Conservation (phyloP, 495 filamentous ascomycete genomes). For the Penicillium riverlandense region DNA sequence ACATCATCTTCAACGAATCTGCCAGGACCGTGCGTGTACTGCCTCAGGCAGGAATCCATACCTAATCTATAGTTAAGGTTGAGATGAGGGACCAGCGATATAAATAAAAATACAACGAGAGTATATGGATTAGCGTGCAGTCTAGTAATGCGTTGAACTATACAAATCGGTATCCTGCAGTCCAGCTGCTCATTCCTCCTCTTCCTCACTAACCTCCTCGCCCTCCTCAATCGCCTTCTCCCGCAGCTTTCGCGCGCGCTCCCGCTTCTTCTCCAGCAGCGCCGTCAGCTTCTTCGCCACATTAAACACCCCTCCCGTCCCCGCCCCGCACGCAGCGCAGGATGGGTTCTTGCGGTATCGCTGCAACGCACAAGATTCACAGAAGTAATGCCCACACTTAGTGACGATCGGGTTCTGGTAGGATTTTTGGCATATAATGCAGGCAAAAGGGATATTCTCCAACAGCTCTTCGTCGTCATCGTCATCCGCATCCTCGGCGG, state of each 20-base stretch:
- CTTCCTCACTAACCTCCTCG: constrained; percentile 61
- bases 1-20: too few species aligned
- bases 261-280: constrained; percentile 76
- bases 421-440: constrained; percentile 76
- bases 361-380: constrained; percentile 77
- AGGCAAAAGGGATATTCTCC: constrained; percentile 91
- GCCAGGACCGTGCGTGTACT: too few species aligned
- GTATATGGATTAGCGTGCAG: constrained; percentile 4
- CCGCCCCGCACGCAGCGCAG: constrained; percentile 78
- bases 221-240: constrained; percentile 66
- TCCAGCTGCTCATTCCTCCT: constrained; percentile 27
- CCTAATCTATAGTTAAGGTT: too few species aligned
- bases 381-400: constrained; percentile 93
- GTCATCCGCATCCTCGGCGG: constrained; percentile 41
- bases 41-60: too few species aligned
- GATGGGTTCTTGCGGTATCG: constrained; percentile 74
- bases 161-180: not conserved
- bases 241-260: constrained; percentile 56
- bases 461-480: constrained; percentile 71
- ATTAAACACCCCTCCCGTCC: constrained; percentile 87
- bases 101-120: too few species aligned
- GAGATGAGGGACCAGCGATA: too few species aligned
- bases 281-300: constrained; percentile 75
- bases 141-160: constrained; percentile 1
- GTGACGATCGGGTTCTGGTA: constrained; percentile 84